Evolutionary conservation across 257 asterid species (phyloP).

Genomic region (Echites panduratus): DNA sequence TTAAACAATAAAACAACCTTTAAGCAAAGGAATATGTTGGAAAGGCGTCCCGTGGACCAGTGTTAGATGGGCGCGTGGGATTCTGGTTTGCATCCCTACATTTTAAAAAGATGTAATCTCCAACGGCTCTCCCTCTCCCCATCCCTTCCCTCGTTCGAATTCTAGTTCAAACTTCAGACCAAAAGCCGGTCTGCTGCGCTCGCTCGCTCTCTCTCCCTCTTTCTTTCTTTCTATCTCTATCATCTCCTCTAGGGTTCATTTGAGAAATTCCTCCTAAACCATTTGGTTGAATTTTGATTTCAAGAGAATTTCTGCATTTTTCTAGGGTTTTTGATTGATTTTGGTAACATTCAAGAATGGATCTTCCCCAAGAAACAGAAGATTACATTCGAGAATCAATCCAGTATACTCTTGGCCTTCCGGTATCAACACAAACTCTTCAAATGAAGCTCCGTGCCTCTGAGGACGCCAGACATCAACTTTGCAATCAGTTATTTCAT

Average conservation of each 20-base stretch:
- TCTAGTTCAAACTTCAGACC: slow-evolving; percentile 9
- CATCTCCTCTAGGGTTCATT: slow-evolving; percentile 3
- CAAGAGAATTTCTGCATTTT: neutral
- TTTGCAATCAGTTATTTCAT: slow-evolving; percentile 43
- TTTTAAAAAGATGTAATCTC: neutral
- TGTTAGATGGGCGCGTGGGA: too few relatives aligned
- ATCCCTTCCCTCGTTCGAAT: slow-evolving; percentile 19
- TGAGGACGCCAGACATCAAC: slow-evolving; percentile 44
- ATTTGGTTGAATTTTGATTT: neutral
- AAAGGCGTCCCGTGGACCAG: too few relatives aligned
- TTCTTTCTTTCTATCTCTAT: neutral
- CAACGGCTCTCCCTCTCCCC: slow-evolving; percentile 31
- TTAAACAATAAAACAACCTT: too few relatives aligned
- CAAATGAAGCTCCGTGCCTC: slow-evolving; percentile 61
- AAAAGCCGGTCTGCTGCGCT: slow-evolving; percentile 17
- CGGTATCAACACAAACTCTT: slow-evolving; percentile 54
- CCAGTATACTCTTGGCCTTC: slow-evolving; percentile 64
- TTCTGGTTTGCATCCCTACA: neutral
- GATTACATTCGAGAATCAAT: slow-evolving; percentile 77
- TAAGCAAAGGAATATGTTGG: too few relatives aligned
- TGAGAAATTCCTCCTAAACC: neutral
- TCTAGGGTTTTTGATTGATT: slow-evolving; percentile 3
- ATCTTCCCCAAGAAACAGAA: slow-evolving; percentile 64
- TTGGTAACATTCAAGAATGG: slow-evolving; percentile 37
- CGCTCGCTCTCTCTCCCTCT: slow-evolving; percentile 9